A percentile compares a stretch with the other conserved stretches of the same genome.
phyloP scores from a whole-genome alignment of 2,329 filamentous ascomycete species.

The Dendrostoma leiphaemia region DNA sequence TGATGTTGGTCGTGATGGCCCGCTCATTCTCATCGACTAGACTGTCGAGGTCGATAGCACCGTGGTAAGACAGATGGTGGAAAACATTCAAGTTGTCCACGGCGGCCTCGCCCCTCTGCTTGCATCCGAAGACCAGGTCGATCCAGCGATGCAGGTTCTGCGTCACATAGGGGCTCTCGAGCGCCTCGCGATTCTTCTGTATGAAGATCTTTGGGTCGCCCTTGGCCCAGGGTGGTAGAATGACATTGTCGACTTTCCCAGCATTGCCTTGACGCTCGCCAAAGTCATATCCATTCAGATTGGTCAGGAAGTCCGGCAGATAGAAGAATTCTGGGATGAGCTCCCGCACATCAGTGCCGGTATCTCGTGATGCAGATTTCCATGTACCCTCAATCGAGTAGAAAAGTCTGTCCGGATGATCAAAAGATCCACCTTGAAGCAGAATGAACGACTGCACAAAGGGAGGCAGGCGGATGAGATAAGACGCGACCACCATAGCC shows the following conservation, averaged over 20 bases:
- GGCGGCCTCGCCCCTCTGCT: slow-evolving; percentile 90
- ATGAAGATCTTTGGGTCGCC: slow-evolving; percentile 95
- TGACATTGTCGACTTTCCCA: slow-evolving; percentile 78
- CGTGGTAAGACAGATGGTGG: slow-evolving; percentile 92
- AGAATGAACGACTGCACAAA: slow-evolving; percentile 95
- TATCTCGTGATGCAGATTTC: slow-evolving; percentile 83
- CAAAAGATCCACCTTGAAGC: slow-evolving; percentile 92
- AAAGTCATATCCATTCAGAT: slow-evolving; percentile 93
- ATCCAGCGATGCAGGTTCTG: slow-evolving; percentile 92
- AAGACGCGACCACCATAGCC: slow-evolving; percentile 97
- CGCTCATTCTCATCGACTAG: slow-evolving; percentile 88
- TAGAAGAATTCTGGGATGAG: slow-evolving; percentile 98
- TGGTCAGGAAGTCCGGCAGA: slow-evolving; percentile 90
- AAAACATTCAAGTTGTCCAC: slow-evolving; percentile 93
- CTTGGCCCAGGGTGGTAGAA: slow-evolving; percentile 94
- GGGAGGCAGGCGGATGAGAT: slow-evolving; percentile 89
- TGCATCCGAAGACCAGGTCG: slow-evolving; percentile 89
- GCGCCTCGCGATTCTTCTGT: slow-evolving; percentile 87
- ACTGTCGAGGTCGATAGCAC: slow-evolving; percentile 86
- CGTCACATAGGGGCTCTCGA: slow-evolving; percentile 91
- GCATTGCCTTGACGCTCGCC: slow-evolving; percentile 79
- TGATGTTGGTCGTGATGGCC: slow-evolving; percentile 87
- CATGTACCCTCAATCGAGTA: slow-evolving; percentile 90
- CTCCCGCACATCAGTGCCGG: slow-evolving; percentile 92
- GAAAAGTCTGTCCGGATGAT: slow-evolving; percentile 93